Base-by-base conservation (phyloP, 352 stramenopile species). In the Pythium diclinum region DNA sequence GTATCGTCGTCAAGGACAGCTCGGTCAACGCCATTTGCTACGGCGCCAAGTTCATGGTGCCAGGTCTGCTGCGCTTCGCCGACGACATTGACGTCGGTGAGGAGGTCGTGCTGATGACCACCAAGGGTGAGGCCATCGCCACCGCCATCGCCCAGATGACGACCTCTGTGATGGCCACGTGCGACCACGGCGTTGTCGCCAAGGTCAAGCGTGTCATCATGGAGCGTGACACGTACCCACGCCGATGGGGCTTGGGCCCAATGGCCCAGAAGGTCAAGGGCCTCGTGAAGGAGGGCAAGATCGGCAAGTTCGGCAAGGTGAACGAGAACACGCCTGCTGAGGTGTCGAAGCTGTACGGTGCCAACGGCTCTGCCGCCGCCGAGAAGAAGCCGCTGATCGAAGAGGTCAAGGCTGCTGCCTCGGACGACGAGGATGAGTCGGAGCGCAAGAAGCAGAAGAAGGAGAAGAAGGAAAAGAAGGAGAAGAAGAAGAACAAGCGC, bases 201-300 rank as follows among this genome's bases (percentile, higher is more conserved):
- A 99, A 99, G 89, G 99, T 99, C 75, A 99, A 99, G 84, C 92
- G 98, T 53, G 97, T 99, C 30, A 99, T 99, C 76, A 99, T 99
- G 98, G 98, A 99, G 88, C 83, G 98, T 38, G 98, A 99, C 86
- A 99, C 95, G 53, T 99, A 99, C 75, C 98, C 98, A 32, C 87
- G 97, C 72, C 86, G 97, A 61, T 99, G 98, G 98, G 97, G 98
- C 61, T 80, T 99, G 63, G 98, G 98, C 19, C 98, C 97, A 3
- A 98, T 99, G 87, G 98, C 98, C 4, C 92, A 98, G 72, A 98
- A 98, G 76, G 99, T 99, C 72, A 99, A 99, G 88, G 83, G 80
- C 11, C 83, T 99, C 11, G 98, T 99, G 23, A 97, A 97, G 74
- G 89, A 94, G 25, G 85, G 87, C 57, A 94, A 93, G 76, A 92